phyloP scores from a whole-genome alignment of 805 yeast genomes.

The Cyberlindnera xishuangbannaensis region DNA sequence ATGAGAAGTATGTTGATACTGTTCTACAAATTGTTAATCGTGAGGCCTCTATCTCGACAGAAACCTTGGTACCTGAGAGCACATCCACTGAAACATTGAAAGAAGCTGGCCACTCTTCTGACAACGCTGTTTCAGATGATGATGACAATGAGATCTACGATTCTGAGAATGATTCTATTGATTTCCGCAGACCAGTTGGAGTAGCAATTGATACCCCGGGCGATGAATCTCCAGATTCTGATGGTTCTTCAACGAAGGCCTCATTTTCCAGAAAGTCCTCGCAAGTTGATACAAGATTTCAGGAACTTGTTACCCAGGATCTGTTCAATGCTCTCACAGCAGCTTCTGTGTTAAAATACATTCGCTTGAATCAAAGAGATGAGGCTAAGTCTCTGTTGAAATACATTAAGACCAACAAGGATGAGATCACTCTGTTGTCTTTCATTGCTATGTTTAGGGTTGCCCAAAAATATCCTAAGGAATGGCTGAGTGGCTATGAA shows the following conservation, averaged over 20 bases:
- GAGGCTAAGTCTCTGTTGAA: slow-evolving; percentile 16
- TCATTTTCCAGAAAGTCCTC: no score
- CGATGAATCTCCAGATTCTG: background rate
- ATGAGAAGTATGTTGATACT: slow-evolving; percentile 22
- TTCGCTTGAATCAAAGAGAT: slow-evolving; percentile 12
- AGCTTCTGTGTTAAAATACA: slow-evolving; percentile 20
- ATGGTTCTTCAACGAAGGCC: slow-evolving; percentile 1
- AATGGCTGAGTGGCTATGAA: slow-evolving; percentile 18
- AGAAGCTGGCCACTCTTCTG: no score
- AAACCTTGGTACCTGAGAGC: slow-evolving; percentile 7
- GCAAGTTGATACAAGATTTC: slow-evolving; percentile 14
- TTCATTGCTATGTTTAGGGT: slow-evolving; percentile 24
- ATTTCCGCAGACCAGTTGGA: background rate
- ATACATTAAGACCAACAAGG: slow-evolving; percentile 16
- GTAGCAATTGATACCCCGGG: background rate
- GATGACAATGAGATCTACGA: slow-evolving; percentile 5
- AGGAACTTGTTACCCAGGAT: slow-evolving; percentile 20
- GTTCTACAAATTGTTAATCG: slow-evolving; percentile 16
- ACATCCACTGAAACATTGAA: slow-evolving; percentile 2
- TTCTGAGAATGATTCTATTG: background rate
- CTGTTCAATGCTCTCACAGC: slow-evolving; percentile 22
- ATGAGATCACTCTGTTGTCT: slow-evolving; percentile 22
- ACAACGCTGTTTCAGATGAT: no score
- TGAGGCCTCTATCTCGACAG: slow-evolving; percentile 6
- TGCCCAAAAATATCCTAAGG: slow-evolving; percentile 22